Conservation (phyloP, 768 basidiomycete species). For the Leccinum barrowsii region DNA sequence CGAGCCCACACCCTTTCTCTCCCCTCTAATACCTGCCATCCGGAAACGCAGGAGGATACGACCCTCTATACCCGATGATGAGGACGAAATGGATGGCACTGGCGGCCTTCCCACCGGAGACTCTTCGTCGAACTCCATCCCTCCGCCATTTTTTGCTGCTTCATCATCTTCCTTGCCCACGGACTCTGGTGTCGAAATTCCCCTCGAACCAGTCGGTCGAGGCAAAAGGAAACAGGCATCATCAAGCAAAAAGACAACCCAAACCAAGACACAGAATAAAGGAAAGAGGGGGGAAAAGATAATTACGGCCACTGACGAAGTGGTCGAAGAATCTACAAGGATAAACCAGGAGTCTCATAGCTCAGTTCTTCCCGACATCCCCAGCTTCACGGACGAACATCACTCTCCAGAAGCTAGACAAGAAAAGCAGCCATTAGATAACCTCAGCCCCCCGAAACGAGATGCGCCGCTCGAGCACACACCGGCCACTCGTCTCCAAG, state of each 20-base stretch:
- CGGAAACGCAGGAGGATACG: conserved; percentile 28
- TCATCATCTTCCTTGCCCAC: conserved; percentile 38
- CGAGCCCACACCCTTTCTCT: conserved; percentile 22
- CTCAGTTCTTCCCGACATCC: background rate
- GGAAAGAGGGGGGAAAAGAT: conserved; percentile 28
- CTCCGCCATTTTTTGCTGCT: conserved; percentile 45
- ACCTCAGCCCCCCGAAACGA: conserved; percentile 1
- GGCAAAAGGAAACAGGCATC: conserved; percentile 10
- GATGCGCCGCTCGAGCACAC: conserved; percentile 4
- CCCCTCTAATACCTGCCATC: conserved; percentile 17
- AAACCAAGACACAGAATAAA: conserved; percentile 17
- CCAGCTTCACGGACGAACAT: background rate
- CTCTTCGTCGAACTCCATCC: conserved; percentile 22
- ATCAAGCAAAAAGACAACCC: conserved; percentile 22
- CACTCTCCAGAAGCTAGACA: conserved; percentile 4
- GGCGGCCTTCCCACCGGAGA: background rate
- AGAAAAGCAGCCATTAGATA: conserved; percentile 12
- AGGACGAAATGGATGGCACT: conserved; percentile 16
- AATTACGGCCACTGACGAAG: conserved; percentile 5
- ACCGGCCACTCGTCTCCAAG: conserved; percentile 8
- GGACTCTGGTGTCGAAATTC: conserved; percentile 29
- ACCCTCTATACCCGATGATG: conserved; percentile 5
- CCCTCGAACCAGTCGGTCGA: conserved; percentile 2
- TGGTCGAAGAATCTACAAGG: conserved; percentile 1
- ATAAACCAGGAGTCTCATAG: conserved; percentile 1